phyloP scores from a whole-genome alignment of 2,329 filamentous ascomycete species.

The Talaromyces sp. region DNA sequence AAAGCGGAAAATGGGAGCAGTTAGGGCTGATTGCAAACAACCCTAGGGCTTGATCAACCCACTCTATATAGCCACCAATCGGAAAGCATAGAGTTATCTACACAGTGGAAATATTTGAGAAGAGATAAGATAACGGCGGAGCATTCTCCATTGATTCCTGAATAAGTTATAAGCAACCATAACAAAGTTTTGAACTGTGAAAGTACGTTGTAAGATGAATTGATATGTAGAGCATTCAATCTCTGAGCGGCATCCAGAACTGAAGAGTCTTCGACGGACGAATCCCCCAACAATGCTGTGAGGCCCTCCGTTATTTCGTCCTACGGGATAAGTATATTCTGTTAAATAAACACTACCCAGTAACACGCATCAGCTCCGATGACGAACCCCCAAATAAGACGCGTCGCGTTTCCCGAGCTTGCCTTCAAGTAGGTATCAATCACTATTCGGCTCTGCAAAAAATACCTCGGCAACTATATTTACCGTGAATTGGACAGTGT shows the following conservation, averaged over 20 bases:
- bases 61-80: not conserved
- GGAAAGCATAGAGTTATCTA: not conserved
- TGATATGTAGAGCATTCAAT: too few relatives aligned
- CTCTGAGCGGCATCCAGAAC: too few relatives aligned
- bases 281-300: not conserved
- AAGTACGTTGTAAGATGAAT: not conserved
- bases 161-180: not conserved
- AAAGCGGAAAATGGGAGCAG: not conserved
- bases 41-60: not conserved
- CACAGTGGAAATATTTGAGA: not conserved
- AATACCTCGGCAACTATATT: not conserved
- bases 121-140: not conserved
- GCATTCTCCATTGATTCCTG: not conserved
- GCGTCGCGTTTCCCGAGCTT: slow-evolving; percentile 22
- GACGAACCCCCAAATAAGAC: slow-evolving; percentile 19
- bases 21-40: too few relatives aligned
- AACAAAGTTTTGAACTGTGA: not conserved
- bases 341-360: too few relatives aligned
- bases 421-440: slow-evolving; percentile 20
- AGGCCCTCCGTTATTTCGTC: not conserved
- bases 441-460: too few relatives aligned
- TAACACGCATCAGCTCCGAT: slow-evolving; percentile 3
- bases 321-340: too few relatives aligned
- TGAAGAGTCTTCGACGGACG: too few relatives aligned
- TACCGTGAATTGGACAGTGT: slow-evolving; percentile 16